These are phyloP conservation scores for Solanum etuberosum DNA, from an alignment of 257 asterid genomes.

Conservation along the genomic window DNA sequence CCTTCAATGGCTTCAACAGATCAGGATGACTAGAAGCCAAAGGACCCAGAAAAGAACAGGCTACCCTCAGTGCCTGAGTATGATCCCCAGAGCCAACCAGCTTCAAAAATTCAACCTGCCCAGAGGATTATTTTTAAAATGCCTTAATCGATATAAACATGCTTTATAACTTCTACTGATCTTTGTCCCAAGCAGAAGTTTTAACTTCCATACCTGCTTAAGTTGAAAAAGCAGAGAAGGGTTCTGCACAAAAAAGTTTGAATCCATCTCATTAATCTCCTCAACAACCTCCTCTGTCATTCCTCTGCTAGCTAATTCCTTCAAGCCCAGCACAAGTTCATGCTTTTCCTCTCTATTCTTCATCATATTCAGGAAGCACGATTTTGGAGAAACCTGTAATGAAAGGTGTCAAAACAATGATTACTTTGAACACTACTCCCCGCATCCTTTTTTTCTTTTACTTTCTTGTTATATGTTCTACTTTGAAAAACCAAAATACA, in stretches of 20 bases:
- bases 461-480: not conserved
- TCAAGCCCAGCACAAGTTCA: constrained; percentile 50
- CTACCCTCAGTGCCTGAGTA: constrained; percentile 71
- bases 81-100: constrained; percentile 63
- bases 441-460: not conserved
- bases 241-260: constrained; percentile 59
- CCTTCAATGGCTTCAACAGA: constrained; percentile 81
- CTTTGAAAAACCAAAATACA: not conserved
- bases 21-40: constrained; percentile 69
- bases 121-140: not conserved
- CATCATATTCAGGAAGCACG: constrained; percentile 20
- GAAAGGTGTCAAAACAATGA: constrained; percentile 7
- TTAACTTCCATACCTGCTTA: constrained; percentile 94
- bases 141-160: not conserved
- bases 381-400: constrained; percentile 45
- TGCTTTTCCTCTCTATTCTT: constrained; percentile 39
- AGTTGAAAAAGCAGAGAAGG: constrained; percentile 76
- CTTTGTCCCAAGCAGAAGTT: constrained; percentile 19
- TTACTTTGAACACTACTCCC: not conserved
- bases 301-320: constrained; percentile 75
- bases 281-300: constrained; percentile 87
- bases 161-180: not conserved
- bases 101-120: constrained; percentile 88
- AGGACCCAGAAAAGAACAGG: constrained; percentile 86
- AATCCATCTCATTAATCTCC: constrained; percentile 64